Evolutionary conservation across 2,329 filamentous ascomycete species (phyloP), one percentile per base, ranked within the genome.

Genomic region (Geosmithia flava): DNA sequence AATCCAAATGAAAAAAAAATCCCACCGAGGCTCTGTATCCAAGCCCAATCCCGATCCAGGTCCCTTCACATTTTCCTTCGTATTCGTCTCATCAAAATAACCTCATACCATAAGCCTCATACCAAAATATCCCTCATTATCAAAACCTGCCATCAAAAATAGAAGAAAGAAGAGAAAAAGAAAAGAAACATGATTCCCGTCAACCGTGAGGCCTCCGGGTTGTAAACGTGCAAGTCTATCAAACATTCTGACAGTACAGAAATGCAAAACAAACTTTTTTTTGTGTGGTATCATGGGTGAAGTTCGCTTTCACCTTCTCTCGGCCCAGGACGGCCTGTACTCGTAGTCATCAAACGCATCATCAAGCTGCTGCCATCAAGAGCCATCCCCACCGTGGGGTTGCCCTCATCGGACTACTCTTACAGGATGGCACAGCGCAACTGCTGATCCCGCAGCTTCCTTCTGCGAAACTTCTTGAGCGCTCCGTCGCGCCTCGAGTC

Each of bases 401-500:
- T 27, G 23, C 23, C 23, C 23, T 27, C 23, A 27, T 42, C 5
- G 13, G 7, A 3, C 37, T n/a, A 11, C 13, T 10, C 23, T 37
- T 27, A 45, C 29, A 48, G 29, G 8, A 48, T 19, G 41, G 43
- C 47, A 37, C 47, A 48, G 2, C 42, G 27, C 37, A 23, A 13
- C 33, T 33, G 17, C 5, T 27, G n/a, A 42, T 44, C 47, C 17
- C 47, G 41, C 13, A 48, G 47, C 29, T 42, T 41, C 20, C 23
- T 19, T 16, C 47, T 30, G 33, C 43, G 20, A 19, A 33, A 30
- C 19, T 45, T 44, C 40, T 44, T 48, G 17, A 16, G 33, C 33
- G 33, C 47, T 23, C 61, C 55, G 46, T 71, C 68, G 7, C 29
- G 33, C 42, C 37, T 39, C 29, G 42, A 43, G 7, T 46, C 39